Conservation (phyloP, 306 rosid genomes). For the Trifolium pratense region DNA sequence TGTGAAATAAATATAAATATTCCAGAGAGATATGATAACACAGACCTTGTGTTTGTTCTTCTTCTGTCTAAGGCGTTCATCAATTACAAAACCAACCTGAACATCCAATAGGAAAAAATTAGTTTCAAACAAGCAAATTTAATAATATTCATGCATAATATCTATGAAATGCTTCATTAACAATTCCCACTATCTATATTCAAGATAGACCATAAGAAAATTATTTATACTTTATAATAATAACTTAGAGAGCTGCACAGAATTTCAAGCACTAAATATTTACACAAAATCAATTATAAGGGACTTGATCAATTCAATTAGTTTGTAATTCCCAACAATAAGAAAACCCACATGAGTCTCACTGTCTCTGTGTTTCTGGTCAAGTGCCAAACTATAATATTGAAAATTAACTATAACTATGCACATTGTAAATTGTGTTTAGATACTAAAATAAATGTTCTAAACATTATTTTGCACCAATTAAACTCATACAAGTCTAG, state of each 20-base stretch:
- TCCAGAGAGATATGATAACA: conserved; percentile 20
- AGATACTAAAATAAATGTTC: neutral
- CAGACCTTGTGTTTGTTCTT: conserved; percentile 78
- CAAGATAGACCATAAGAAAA: conserved; percentile 23
- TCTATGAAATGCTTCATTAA: conserved; percentile 14
- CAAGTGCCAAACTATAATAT: neutral
- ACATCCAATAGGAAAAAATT: conserved; percentile 26
- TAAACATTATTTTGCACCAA: neutral
- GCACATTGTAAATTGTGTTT: neutral
- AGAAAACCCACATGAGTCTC: conserved; percentile 22
- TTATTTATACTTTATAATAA: conserved; percentile 4
- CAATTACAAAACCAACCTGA: conserved; percentile 91
- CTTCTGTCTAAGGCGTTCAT: conserved; percentile 84
- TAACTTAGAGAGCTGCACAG: conserved; percentile 7
- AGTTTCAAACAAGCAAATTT: conserved; percentile 25
- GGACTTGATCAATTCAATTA: conserved; percentile 27
- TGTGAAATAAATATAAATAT: conserved; percentile 12
- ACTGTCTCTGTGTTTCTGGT: neutral
- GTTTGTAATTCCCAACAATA: conserved; percentile 14
- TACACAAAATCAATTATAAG: conserved; percentile 2
- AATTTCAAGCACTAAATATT: conserved; percentile 7
- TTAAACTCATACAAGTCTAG: neutral
- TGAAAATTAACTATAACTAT: neutral
- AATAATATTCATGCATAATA: conserved; percentile 12
- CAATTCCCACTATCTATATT: neutral